A percentile compares a stretch with the other conserved stretches of the same genome.
Conservation (phyloP, 148 eudicot genomes). For the Talinum fruticosum region DNA sequence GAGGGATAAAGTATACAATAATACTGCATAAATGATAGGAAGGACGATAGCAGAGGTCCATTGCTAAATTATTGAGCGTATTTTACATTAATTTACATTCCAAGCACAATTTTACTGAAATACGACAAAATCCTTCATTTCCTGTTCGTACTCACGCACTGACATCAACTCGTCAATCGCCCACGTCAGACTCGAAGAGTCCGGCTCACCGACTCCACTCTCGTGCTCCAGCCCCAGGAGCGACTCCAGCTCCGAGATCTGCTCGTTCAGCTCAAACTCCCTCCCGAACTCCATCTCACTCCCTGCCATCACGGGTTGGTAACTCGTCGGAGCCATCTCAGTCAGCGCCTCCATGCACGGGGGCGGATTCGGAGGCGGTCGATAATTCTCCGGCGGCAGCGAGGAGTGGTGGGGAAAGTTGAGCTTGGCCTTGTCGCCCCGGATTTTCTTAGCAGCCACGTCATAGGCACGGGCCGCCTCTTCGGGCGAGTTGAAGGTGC, state of each 20-base stretch:
- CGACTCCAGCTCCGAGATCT: slow-evolving; percentile 49
- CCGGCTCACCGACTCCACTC: slow-evolving; percentile 26
- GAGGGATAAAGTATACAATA: too few relatives aligned
- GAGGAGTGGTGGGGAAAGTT: slow-evolving; percentile 50
- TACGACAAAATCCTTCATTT: not conserved
- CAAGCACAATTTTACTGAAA: not conserved
- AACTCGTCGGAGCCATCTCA: slow-evolving; percentile 24
- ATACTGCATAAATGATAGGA: too few relatives aligned
- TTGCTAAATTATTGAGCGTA: not conserved
- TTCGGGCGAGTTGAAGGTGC: slow-evolving; percentile 76
- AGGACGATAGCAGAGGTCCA: not conserved
- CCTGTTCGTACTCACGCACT: slow-evolving; percentile 8
- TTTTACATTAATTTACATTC: not conserved
- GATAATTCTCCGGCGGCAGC: not conserved
- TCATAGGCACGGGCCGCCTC: slow-evolving; percentile 90
- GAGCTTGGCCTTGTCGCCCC: slow-evolving; percentile 92
- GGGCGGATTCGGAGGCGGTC: slow-evolving; percentile 18
- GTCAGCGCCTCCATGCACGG: slow-evolving; percentile 18
- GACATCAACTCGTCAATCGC: slow-evolving; percentile 33
- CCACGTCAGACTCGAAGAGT: slow-evolving; percentile 42
- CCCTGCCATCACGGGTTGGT: slow-evolving; percentile 1
- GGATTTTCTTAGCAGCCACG: slow-evolving; percentile 65
- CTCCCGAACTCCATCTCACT: not conserved
- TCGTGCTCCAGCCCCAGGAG: slow-evolving; percentile 47
- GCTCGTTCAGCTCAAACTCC: slow-evolving; percentile 32